These are phyloP conservation scores for Thraustochytrium striatum DNA, from an alignment of 352 stramenopile species.

Conservation along the genomic window DNA sequence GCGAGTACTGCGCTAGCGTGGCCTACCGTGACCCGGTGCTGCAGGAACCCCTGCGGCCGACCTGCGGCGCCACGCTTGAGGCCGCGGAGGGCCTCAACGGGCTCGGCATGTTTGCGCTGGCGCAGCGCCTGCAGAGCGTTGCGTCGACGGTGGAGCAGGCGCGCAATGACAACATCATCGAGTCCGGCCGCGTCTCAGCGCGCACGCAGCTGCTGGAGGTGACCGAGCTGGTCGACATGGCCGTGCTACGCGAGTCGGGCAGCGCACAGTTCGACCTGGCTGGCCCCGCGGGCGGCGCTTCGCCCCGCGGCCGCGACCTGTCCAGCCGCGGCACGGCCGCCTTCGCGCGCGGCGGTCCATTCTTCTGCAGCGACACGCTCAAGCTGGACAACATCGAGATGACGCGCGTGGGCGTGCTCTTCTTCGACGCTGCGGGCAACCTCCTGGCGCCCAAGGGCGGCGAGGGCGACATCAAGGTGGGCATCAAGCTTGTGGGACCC, in stretches of 20 bases:
- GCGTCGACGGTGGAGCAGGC: not conserved
- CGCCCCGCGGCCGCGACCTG: too few species aligned
- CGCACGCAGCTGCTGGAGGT: not conserved
- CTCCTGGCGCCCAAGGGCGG: not conserved
- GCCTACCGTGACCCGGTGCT: not conserved
- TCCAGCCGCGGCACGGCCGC: too few species aligned
- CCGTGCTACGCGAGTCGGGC: not conserved
- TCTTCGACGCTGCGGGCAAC: not conserved
- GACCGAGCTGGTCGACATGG: not conserved
- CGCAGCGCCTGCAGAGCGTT: not conserved
- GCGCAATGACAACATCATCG: not conserved
- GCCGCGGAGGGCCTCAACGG: not conserved
- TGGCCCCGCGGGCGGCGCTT: not conserved
- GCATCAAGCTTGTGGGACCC: not conserved
- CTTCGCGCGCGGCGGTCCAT: not conserved
- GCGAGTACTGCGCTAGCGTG: not conserved
- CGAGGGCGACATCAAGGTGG: not conserved
- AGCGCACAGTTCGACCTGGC: not conserved
- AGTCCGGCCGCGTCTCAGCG: too few species aligned
- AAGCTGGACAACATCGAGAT: not conserved
- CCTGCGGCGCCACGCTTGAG: not conserved
- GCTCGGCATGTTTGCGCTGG: not conserved
- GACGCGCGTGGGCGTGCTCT: not conserved
- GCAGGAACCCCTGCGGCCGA: not conserved
- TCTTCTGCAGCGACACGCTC: not conserved